Conservation (phyloP, 2,329 filamentous ascomycete genomes). For the Nemania sp. region DNA sequence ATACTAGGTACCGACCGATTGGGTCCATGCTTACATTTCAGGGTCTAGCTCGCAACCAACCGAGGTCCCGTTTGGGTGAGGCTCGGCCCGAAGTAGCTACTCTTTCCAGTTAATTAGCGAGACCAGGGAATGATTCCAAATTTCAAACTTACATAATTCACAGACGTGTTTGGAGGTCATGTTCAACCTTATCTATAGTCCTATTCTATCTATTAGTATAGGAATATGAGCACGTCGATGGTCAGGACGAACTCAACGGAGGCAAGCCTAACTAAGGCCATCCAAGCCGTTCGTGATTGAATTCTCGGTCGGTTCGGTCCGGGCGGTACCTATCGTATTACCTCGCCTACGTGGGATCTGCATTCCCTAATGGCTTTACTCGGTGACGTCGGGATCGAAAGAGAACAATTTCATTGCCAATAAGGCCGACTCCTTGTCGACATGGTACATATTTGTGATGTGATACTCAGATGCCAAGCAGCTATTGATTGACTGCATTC, state of each 20-base stretch:
- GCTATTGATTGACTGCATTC: not conserved
- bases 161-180: not conserved
- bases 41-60: slow-evolving; percentile 9
- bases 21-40: slow-evolving; percentile 15
- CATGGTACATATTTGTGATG: not conserved
- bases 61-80: slow-evolving; percentile 11
- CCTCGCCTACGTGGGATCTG: not conserved
- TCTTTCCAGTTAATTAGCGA: not conserved
- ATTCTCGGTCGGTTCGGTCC: slow-evolving; percentile 30
- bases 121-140: slow-evolving; percentile 18
- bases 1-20: slow-evolving; percentile 15
- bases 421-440: not conserved
- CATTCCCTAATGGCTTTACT: not conserved
- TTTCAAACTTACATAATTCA: not conserved
- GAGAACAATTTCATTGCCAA: not conserved
- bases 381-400: not conserved
- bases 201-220: not conserved
- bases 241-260: not conserved
- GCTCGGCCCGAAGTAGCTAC: slow-evolving; percentile 32
- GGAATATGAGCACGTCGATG: too few relatives aligned
- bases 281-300: not conserved
- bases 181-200: not conserved
- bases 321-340: not conserved
- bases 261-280: not conserved
- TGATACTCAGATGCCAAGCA: not conserved